phyloP scores from a whole-genome alignment of 2,329 filamentous ascomycete genomes.

The Neoascochyta sp. region DNA sequence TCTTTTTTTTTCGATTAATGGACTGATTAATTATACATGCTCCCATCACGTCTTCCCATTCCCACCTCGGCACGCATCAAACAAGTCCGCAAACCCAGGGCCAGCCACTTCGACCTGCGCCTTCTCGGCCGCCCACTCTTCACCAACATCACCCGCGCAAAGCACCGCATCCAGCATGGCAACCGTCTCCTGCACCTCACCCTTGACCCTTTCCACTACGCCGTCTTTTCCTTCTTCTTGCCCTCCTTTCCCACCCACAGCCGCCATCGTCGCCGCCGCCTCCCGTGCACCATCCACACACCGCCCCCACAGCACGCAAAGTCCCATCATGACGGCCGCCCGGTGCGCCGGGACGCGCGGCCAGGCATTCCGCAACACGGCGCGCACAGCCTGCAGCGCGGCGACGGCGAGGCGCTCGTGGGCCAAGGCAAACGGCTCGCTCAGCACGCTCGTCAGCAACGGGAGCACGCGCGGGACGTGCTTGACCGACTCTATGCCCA shows the following conservation, averaged over 20 bases:
- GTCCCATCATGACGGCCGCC: slow-evolving; percentile 60
- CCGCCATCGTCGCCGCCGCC: no score
- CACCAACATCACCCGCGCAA: slow-evolving; percentile 10
- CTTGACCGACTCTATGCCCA: slow-evolving; percentile 63
- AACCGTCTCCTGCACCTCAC: slow-evolving; percentile 19
- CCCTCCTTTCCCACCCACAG: no score
- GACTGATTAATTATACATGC: no score
- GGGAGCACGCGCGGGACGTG: slow-evolving; percentile 69
- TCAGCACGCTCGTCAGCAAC: slow-evolving; percentile 61
- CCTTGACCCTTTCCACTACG: slow-evolving; percentile 11
- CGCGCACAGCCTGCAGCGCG: slow-evolving; percentile 53
- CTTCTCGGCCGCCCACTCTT: slow-evolving; percentile 17
- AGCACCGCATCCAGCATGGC: slow-evolving; percentile 28
- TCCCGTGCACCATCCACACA: slow-evolving; percentile 18
- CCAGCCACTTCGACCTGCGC: slow-evolving; percentile 5
- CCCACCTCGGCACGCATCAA: slow-evolving; percentile 2
- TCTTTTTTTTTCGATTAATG: no score
- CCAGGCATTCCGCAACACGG: slow-evolving; percentile 63
- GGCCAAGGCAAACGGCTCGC: slow-evolving; percentile 63
- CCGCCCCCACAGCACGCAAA: slow-evolving; percentile 43
- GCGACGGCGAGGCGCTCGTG: slow-evolving; percentile 53
- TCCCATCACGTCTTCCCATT: no score
- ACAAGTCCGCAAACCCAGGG: slow-evolving; percentile 8
- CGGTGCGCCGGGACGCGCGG: slow-evolving; percentile 62
- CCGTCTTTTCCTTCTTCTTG: slow-evolving; percentile 15